These are phyloP conservation scores for Collybia sordida DNA, from an alignment of 768 basidiomycete genomes.

Conservation along the genomic window DNA sequence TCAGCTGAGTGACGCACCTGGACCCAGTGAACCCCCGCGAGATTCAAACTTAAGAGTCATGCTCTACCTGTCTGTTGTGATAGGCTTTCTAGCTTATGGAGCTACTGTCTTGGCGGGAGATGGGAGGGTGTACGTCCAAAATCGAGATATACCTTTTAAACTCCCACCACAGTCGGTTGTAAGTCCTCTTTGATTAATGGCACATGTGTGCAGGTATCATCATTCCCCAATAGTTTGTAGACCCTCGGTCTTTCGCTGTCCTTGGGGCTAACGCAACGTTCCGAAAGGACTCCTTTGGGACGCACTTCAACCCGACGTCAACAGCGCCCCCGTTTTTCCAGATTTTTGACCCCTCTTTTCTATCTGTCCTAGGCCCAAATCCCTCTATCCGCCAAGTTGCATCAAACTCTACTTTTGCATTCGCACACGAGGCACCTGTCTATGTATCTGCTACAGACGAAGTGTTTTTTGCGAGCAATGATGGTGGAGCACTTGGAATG, in stretches of 20 bases:
- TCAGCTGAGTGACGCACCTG: not conserved
- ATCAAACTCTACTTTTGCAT: constrained; percentile 59
- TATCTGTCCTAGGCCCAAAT: constrained; percentile 53
- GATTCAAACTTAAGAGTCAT: not conserved
- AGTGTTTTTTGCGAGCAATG: constrained; percentile 71
- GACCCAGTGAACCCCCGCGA: not conserved
- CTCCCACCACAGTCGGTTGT: constrained; percentile 32
- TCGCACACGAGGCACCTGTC: constrained; percentile 80
- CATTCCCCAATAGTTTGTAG: constrained; percentile 39
- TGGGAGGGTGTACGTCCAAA: not conserved
- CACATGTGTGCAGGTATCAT: not conserved
- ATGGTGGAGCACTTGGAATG: constrained; percentile 62
- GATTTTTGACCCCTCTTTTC: constrained; percentile 51
- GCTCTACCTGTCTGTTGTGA: not conserved
- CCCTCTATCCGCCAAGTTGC: constrained; percentile 63
- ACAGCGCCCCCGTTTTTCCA: constrained; percentile 59
- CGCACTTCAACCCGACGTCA: constrained; percentile 62
- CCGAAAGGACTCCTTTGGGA: constrained; percentile 33
- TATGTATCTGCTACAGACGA: constrained; percentile 68
- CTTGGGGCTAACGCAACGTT: constrained; percentile 38
- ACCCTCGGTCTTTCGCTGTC: constrained; percentile 52
- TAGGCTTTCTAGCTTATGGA: constrained; percentile 6
- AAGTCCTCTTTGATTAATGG: constrained; percentile 7
- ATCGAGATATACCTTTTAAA: constrained; percentile 7
- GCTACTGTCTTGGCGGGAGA: constrained; percentile 1